These are phyloP conservation scores for Chalciporus chontae DNA, from an alignment of 768 basidiomycete species.

Conservation along the genomic window DNA sequence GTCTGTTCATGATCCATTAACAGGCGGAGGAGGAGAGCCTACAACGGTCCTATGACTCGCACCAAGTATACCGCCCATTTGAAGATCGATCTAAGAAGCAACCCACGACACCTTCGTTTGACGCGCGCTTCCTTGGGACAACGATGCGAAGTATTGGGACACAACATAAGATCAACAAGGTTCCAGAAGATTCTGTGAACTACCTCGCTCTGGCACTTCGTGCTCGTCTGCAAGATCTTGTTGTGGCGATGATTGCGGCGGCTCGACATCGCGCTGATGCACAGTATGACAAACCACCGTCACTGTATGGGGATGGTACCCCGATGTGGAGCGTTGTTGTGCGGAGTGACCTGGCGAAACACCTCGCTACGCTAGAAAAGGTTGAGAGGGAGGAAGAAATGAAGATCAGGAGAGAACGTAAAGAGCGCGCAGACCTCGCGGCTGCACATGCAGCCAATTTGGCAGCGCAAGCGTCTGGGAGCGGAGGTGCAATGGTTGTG, in stretches of 20 bases:
- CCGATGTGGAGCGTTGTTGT: slow-evolving; percentile 85
- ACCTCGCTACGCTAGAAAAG: slow-evolving; percentile 70
- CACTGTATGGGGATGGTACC: slow-evolving; percentile 58
- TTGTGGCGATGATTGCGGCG: slow-evolving; percentile 65
- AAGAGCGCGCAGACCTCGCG: slow-evolving; percentile 69
- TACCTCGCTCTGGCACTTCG: slow-evolving; percentile 81
- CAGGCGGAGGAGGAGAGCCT: slow-evolving; percentile 86
- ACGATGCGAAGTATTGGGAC: slow-evolving; percentile 67
- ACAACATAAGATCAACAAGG: slow-evolving; percentile 61
- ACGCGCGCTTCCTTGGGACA: slow-evolving; percentile 57
- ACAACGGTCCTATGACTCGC: slow-evolving; percentile 61
- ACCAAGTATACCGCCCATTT: slow-evolving; percentile 58
- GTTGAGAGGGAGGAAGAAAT: slow-evolving; percentile 84
- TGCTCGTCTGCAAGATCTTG: slow-evolving; percentile 65
- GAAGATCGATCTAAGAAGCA: slow-evolving; percentile 83
- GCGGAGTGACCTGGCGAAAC: slow-evolving; percentile 76
- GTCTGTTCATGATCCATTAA: not conserved
- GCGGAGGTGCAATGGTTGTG: slow-evolving; percentile 23
- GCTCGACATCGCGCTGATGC: slow-evolving; percentile 67
- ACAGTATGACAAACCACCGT: slow-evolving; percentile 63
- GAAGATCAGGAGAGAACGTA: slow-evolving; percentile 68
- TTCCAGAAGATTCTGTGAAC: slow-evolving; percentile 70
- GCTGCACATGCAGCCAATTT: slow-evolving; percentile 66
- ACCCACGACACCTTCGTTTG: slow-evolving; percentile 64
- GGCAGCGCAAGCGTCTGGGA: slow-evolving; percentile 51